Evolutionary conservation across 2,329 filamentous ascomycete species (phyloP), one percentile per base, ranked within the genome.

Genomic region (Eurotiales sp.): DNA sequence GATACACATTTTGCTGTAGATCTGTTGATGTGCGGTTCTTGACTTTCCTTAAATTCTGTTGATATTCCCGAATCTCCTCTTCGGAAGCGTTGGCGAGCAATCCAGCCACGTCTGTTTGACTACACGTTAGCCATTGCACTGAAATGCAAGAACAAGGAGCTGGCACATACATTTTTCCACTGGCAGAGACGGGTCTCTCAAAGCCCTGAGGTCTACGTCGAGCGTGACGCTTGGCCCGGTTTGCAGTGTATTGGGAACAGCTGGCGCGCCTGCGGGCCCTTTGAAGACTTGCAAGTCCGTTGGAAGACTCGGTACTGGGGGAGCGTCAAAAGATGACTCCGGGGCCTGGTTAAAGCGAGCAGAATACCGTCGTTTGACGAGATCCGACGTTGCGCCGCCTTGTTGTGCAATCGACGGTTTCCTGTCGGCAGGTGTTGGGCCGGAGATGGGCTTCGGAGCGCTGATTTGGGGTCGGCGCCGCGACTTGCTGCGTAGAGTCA

Each of bases 311-410:
- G 93, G 92, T 57, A 96, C 77, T 2, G 88, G 81, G 15, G 90
- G 82, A 17, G 81, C 82, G 51, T 80, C 83, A 59, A 79, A 76
- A 61, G 86, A 81, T 61, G 88, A 84, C 54, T 82, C 74, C 1
- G 87, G 87, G 1, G 86, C 70, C 58, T 88, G 84, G 61, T 90
- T 92, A 69, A 96, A 95, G 55, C 92, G 85, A 37, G 91, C 91
- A 34, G 93, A 97, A 72, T 97, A 99, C 61, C 93, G 80, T 61
- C 90, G 82, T 75, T 97, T 97, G 53, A 99, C 91, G 49, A 97
- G 77, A 68, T 99, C 92, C 15, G 83, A 82, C 37, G 84, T 85
- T 61, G 81, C 78, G 52, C 67, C 74, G 50, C 72, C 74, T 51
- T 72, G 65, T 55, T 72, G 71, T 34, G 71, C 61, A 59, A 65